A percentile compares a stretch with the other conserved stretches of the same genome.
Conservation (phyloP, 2,329 filamentous ascomycete species). For the Lecanosticta acicola region DNA sequence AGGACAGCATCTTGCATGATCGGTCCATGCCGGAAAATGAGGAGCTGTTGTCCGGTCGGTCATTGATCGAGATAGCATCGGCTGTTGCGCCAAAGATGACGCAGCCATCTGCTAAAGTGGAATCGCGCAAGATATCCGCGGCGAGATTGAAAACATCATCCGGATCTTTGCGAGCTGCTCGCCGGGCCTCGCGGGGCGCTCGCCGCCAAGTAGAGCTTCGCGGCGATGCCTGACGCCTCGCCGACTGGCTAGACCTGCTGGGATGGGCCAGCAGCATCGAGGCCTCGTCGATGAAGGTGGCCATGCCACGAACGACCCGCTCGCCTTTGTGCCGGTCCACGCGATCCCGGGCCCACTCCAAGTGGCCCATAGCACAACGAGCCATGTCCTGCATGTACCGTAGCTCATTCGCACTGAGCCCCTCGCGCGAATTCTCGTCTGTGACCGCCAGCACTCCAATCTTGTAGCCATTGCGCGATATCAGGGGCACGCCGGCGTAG, state of each 20-base stretch:
- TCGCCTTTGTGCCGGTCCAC: constrained; percentile 50
- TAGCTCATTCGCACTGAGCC: constrained; percentile 45
- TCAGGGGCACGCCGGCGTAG: constrained; percentile 57
- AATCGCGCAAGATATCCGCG: constrained; percentile 26
- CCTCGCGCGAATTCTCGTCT: constrained; percentile 51
- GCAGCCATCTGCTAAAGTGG: constrained; percentile 27
- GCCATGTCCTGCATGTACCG: constrained; percentile 54
- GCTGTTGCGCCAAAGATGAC: constrained; percentile 27
- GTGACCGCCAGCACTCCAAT: constrained; percentile 58
- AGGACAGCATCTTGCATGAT: constrained; percentile 23
- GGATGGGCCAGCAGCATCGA: constrained; percentile 6
- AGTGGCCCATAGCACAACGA: constrained; percentile 53
- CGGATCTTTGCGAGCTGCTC: too few species aligned
- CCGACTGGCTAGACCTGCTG: background rate
- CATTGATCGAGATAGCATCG: constrained; percentile 4
- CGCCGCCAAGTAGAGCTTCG: constrained; percentile 7
- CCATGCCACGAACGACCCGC: constrained; percentile 51
- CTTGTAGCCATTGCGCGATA: constrained; percentile 50
- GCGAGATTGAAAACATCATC: too few species aligned
- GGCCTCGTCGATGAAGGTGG: constrained; percentile 38
- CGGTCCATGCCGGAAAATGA: too few species aligned
- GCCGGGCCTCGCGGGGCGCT: constrained; percentile 20
- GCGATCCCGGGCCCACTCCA: constrained; percentile 52
- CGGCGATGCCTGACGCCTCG: constrained; percentile 8
- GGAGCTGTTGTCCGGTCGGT: too few species aligned